Base-by-base conservation (phyloP, 2,329 filamentous ascomycete genomes). In the Fonsecaea pedrosoi region DNA sequence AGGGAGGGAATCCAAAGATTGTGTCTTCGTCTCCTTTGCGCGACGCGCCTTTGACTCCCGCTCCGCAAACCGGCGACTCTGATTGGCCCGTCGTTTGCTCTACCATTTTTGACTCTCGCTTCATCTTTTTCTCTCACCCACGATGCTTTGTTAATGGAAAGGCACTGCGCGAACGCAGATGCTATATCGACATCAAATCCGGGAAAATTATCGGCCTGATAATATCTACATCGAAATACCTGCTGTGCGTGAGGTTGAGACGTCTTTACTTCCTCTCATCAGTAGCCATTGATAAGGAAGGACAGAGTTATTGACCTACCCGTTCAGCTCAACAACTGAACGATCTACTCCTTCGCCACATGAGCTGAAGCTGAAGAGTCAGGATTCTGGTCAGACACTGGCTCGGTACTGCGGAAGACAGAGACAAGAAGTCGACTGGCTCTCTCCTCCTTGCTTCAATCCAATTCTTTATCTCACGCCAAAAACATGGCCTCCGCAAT, bases 31-130 rank as follows among this genome's bases (percentile, higher is more conserved):
- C 8, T 15, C n/a, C 12, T 57, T 9, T 55, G 59, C 65, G 59
- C 54, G 48, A 63, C 63, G 67, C 64, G 59, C 37, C 35, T 40
- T 37, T 25, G 15, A 30, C 50, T 60, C 30, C 13, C 54, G 54
- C 65, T 67, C 66, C 66, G 66, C 66, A 68, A 68, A 68, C 54
- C 54, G 66, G 58, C 34, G 53, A 25, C 48, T 45, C 32, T 66
- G 68, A 70, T 70, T 70, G 68, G 68, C 58, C 66, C 4, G 21
- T 32, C 7, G 3, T 8, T 48, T n/a, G 34, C 18, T 35, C 45
- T n/a, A 15, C 42, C 45, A 25, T 38, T 37, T 62, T 56, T 37
- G 60, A 50, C 58, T 50, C 34, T n/a, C 2, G 9, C 40, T 38
- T 38, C 55, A 18, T n/a, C 15, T n/a, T 25, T 25, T 50, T 50